Percentiles rank a stretch among this genome's conserved stretches.
phyloP scores from a whole-genome alignment of 75 land plant species.

The Pinus albicaulis region DNA sequence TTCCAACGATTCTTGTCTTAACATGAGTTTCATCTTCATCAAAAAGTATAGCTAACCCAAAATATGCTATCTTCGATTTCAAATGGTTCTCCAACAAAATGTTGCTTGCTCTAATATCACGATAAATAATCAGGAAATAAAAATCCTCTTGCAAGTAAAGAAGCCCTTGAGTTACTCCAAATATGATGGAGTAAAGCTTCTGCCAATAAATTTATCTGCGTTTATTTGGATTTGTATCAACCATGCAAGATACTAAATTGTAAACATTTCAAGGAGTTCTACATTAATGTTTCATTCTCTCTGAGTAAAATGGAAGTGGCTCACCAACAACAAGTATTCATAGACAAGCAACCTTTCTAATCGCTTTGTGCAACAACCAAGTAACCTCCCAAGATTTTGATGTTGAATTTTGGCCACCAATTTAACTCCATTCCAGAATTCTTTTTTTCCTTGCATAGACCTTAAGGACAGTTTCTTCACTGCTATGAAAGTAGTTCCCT shows the following conservation, averaged over 20 bases:
- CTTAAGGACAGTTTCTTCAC: too few relatives aligned
- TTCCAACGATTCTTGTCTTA: constrained; percentile 61
- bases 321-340: not conserved
- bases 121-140: constrained; percentile 58
- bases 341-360: not conserved
- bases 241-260: not conserved
- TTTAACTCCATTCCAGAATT: too few relatives aligned
- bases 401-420: too few relatives aligned
- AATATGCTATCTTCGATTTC: constrained; percentile 64
- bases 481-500: too few relatives aligned
- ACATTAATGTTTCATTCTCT: too few relatives aligned
- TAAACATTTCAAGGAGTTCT: too few relatives aligned
- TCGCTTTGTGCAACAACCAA: too few relatives aligned
- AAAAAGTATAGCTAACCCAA: constrained; percentile 61
- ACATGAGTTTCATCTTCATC: constrained; percentile 57
- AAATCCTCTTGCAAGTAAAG: constrained; percentile 63
- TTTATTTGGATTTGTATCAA: constrained; percentile 23
- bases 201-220: constrained; percentile 41
- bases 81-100: constrained; percentile 56
- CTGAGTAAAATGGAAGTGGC: not conserved
- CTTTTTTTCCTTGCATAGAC: too few relatives aligned
- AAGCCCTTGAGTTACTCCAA: constrained; percentile 64
- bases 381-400: too few relatives aligned
- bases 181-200: constrained; percentile 44
- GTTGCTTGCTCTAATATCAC: constrained; percentile 78